Conservation (phyloP, 371 early-diverging fungal genomes). For the Lichtheimia ramosa region DNA sequence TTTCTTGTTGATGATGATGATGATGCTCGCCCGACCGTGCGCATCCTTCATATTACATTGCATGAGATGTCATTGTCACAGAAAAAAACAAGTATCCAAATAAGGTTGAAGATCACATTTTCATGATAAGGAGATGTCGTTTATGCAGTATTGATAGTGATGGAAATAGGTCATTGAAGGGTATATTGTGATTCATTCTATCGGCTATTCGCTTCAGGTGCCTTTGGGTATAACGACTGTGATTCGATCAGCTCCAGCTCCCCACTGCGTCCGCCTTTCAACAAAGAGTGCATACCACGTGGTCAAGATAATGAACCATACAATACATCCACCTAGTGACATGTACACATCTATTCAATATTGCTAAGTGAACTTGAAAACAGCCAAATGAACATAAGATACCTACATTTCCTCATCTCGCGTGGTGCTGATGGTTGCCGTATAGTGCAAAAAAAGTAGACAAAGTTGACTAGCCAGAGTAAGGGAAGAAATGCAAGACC, state of each 20-base stretch:
- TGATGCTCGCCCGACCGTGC: no score
- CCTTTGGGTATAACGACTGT: constrained; percentile 66
- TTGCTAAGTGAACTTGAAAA: neutral
- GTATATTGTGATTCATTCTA: no score
- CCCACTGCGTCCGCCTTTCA: constrained; percentile 52
- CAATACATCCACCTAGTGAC: constrained; percentile 43
- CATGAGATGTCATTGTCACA: no score
- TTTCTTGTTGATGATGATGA: no score
- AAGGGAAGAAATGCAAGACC: constrained; percentile 62
- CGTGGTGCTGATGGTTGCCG: constrained; percentile 35
- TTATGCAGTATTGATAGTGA: no score
- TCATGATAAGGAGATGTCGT: no score
- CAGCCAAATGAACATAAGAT: neutral
- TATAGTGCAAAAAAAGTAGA: constrained; percentile 52
- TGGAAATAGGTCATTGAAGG: no score
- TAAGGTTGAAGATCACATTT: no score
- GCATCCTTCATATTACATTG: no score
- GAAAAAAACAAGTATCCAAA: no score
- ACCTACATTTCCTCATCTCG: constrained; percentile 52
- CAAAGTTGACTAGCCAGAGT: constrained; percentile 60
- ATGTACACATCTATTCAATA: constrained; percentile 46
- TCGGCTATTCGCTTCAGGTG: constrained; percentile 14
- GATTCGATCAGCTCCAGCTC: constrained; percentile 45
- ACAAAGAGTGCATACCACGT: constrained; percentile 63
- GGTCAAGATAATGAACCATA: constrained; percentile 50